Conservation (phyloP, 306 rosid genomes). For the Cicer arietinum region DNA sequence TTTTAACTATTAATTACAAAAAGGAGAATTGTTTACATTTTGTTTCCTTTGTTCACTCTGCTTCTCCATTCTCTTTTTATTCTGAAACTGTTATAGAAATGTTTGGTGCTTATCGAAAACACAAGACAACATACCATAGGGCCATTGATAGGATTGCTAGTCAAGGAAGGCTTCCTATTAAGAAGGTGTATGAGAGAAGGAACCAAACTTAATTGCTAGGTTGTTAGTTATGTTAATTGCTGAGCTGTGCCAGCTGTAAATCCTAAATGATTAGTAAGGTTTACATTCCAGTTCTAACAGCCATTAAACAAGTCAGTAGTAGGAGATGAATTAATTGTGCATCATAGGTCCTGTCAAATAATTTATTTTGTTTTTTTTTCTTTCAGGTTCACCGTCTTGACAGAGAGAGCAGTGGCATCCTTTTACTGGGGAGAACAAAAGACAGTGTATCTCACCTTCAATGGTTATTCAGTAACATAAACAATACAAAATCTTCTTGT, state of each 20-base stretch:
- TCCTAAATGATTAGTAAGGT: too few relatives aligned
- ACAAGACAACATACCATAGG: background rate
- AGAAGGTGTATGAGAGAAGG: too few relatives aligned
- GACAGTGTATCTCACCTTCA: conserved; percentile 77
- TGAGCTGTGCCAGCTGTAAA: too few relatives aligned
- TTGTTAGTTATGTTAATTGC: too few relatives aligned
- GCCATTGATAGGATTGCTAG: background rate
- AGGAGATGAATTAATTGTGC: background rate
- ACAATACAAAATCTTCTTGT: conserved; percentile 60
- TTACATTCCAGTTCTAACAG: too few relatives aligned
- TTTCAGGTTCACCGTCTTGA: conserved; percentile 93
- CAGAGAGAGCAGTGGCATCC: conserved; percentile 86
- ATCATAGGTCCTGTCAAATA: background rate
- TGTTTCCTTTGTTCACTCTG: conserved; percentile 8
- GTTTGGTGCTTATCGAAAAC: conserved; percentile 24
- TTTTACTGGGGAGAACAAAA: conserved; percentile 82
- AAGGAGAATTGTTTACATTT: background rate
- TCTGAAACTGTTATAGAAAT: conserved; percentile 13
- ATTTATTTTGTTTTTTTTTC: background rate
- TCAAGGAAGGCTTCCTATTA: too few relatives aligned
- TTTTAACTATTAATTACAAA: conserved; percentile 4
- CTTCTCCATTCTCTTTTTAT: conserved; percentile 16
- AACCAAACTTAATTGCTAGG: too few relatives aligned
- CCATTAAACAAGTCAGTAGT: background rate
- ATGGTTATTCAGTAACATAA: conserved; percentile 68